Evolutionary conservation across 2,329 filamentous ascomycete genomes (phyloP).

Genomic region (Cladosporium sphaerospermum): DNA sequence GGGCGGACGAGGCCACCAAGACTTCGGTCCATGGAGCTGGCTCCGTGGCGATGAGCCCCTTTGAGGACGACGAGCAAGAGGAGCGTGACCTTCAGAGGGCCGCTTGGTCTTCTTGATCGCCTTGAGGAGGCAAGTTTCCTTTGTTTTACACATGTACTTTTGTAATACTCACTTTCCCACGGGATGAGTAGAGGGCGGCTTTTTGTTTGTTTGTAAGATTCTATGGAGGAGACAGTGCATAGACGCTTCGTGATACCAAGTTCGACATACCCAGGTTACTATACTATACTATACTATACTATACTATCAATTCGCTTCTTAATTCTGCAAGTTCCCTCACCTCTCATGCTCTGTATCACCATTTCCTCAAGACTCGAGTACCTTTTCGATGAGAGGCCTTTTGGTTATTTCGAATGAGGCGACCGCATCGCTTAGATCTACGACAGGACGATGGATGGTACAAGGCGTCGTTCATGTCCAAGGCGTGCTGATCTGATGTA

Average conservation of each 20-base stretch:
- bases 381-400: too few relatives aligned
- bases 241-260: not conserved
- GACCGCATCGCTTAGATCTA: too few relatives aligned
- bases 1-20: constrained; percentile 2
- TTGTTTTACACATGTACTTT: too few relatives aligned
- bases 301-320: not conserved
- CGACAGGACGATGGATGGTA: too few relatives aligned
- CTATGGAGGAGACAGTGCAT: not conserved
- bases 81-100: constrained; percentile 6
- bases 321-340: too few relatives aligned
- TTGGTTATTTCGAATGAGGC: too few relatives aligned
- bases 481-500: too few relatives aligned
- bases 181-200: too few relatives aligned
- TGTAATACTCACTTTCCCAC: too few relatives aligned
- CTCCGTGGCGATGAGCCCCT: not conserved
- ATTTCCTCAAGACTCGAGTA: too few relatives aligned
- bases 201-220: not conserved
- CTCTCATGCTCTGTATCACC: too few relatives aligned
- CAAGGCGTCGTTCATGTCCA: too few relatives aligned
- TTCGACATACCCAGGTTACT: not conserved
- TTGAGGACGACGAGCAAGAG: constrained; percentile 5
- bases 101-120: constrained; percentile 5
- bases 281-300: not conserved
- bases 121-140: not conserved
- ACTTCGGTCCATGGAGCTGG: not conserved